A percentile compares a stretch with the other conserved stretches of the same genome.
These are phyloP conservation scores for Mucor saturninus DNA, from an alignment of 371 early-diverging fungal genomes.

Conservation along the genomic window DNA sequence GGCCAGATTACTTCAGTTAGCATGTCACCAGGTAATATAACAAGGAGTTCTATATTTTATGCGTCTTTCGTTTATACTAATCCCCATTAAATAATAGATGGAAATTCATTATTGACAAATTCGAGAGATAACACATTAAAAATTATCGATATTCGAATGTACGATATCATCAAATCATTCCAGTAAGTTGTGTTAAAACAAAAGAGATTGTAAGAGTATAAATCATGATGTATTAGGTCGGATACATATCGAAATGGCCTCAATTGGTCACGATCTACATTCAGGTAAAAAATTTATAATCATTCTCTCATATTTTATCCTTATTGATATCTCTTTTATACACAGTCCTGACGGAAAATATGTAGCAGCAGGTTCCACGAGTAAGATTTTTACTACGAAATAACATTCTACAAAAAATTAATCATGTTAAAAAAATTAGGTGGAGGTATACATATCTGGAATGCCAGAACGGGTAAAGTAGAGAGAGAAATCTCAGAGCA, in stretches of 20 bases:
- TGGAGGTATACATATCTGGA: conserved; percentile 82
- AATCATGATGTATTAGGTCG: conserved; percentile 48
- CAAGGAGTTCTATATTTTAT: too few relatives aligned
- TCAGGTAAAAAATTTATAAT: conserved; percentile 53
- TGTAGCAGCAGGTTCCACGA: conserved; percentile 80
- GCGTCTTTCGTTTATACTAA: too few relatives aligned
- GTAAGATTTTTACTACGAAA: conserved; percentile 35
- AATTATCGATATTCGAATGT: conserved; percentile 81
- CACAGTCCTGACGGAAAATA: conserved; percentile 85
- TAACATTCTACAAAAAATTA: background rate
- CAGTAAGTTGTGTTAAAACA: conserved; percentile 43
- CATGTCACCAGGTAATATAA: conserved; percentile 66
- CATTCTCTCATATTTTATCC: background rate
- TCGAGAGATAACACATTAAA: conserved; percentile 93
- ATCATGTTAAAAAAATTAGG: conserved; percentile 38
- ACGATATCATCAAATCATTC: conserved; percentile 70
- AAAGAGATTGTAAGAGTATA: background rate
- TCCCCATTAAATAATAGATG: conserved; percentile 46
- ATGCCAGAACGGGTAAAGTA: conserved; percentile 55
- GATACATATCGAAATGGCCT: conserved; percentile 79
- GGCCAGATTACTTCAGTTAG: conserved; percentile 88
- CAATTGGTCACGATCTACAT: conserved; percentile 90
- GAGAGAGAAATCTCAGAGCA: conserved; percentile 59
- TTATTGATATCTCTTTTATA: conserved; percentile 11
- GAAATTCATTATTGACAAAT: conserved; percentile 80